Evolutionary conservation across 192 early-diverging fungal genomes (phyloP).

Genomic region (Phycomyces blakesleeanus): DNA sequence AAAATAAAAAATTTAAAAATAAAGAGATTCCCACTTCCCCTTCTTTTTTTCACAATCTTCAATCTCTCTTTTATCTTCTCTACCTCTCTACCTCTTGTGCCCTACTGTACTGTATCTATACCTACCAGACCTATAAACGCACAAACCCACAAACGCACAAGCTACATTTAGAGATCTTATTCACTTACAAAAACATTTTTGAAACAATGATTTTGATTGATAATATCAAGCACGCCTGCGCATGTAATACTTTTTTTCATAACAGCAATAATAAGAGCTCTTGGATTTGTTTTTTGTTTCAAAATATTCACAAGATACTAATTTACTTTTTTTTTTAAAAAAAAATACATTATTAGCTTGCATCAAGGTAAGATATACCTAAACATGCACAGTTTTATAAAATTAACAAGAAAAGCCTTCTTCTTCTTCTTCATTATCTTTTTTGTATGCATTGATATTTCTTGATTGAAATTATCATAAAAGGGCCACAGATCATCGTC

Average conservation of each 20-base stretch:
- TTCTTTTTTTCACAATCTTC: neutral
- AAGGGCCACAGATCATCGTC: conserved; percentile 13
- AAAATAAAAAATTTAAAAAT: too few relatives aligned
- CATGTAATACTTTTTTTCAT: conserved; percentile 1
- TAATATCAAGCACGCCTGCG: conserved; percentile 13
- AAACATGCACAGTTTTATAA: too few relatives aligned
- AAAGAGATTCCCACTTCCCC: neutral
- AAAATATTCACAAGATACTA: neutral
- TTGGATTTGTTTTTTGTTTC: neutral
- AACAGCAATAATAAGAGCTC: neutral
- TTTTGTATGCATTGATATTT: too few relatives aligned
- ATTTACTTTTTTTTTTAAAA: neutral
- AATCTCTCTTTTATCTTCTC: neutral
- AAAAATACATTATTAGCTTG: conserved; percentile 5
- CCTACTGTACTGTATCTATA: too few relatives aligned
- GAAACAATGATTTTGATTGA: conserved; percentile 12
- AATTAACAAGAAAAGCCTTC: too few relatives aligned
- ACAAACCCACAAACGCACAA: too few relatives aligned
- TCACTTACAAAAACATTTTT: neutral
- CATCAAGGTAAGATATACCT: conserved; percentile 10
- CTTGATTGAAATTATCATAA: neutral
- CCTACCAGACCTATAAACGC: too few relatives aligned
- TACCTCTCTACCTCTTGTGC: neutral
- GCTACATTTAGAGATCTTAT: too few relatives aligned
- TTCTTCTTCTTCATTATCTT: neutral